These are phyloP conservation scores for Stemphylium beticola DNA, from an alignment of 2,329 filamentous ascomycete genomes.

Conservation along the genomic window DNA sequence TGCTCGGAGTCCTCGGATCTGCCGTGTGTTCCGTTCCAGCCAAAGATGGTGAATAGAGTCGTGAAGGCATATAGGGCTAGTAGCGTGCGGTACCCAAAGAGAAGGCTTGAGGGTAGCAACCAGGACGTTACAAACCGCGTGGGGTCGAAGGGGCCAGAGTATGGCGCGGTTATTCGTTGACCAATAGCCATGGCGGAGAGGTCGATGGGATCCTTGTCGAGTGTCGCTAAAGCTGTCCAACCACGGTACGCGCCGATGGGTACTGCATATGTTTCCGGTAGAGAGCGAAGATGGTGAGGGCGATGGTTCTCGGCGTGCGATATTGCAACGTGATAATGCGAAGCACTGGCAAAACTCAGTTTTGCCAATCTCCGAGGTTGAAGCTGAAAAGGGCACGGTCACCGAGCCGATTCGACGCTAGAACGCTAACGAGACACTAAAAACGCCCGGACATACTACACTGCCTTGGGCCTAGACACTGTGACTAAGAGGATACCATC, in stretches of 20 bases:
- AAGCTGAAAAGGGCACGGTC: conserved; percentile 14
- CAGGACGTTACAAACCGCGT: conserved; percentile 79
- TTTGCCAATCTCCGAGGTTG: conserved; percentile 17
- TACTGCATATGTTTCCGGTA: not conserved
- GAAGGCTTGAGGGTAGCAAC: conserved; percentile 70
- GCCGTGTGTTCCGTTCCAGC: conserved; percentile 65
- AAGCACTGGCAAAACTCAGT: conserved; percentile 9
- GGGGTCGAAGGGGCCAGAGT: conserved; percentile 50
- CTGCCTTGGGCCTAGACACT: not conserved
- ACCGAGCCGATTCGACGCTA: not conserved
- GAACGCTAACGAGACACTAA: conserved; percentile 4
- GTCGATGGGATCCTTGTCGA: conserved; percentile 5
- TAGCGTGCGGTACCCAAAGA: conserved; percentile 64
- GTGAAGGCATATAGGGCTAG: conserved; percentile 70
- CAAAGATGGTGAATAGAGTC: conserved; percentile 72
- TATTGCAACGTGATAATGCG: conserved; percentile 13
- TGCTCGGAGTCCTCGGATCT: conserved; percentile 53
- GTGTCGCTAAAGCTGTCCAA: not conserved
- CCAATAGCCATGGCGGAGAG: conserved; percentile 34
- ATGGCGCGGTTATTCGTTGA: conserved; percentile 25
- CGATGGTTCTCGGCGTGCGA: conserved; percentile 6
- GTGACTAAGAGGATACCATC: not conserved
- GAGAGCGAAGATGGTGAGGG: not conserved
- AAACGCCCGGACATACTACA: not conserved
- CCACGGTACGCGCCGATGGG: conserved; percentile 2